Evolutionary conservation across 2,329 filamentous ascomycete species (phyloP), one percentile per base, ranked within the genome.

Genomic region (Hymenoscyphus linearis): DNA sequence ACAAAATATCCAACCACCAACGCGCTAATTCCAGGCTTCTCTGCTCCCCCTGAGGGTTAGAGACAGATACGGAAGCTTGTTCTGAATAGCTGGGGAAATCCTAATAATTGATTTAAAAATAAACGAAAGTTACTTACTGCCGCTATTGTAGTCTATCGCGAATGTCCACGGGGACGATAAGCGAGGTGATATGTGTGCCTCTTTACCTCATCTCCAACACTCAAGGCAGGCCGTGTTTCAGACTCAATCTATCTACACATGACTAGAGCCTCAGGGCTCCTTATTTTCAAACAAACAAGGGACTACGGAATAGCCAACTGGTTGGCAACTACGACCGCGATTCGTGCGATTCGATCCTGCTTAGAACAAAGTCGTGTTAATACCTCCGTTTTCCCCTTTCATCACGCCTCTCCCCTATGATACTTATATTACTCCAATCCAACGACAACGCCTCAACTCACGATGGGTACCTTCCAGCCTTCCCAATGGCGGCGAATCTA

Each of bases 401-500:
- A 9, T 10, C 40, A 44, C 16, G n/a, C 18, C 40, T 3, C 7
- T 22, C n/a, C 18, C n/a, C 16, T n/a, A 18, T 12, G 4, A 18
- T 18, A n/a, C 16, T 44, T 44, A n/a, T n/a, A 44, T 7, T n/a
- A 44, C 5, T 22, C 16, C n/a, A n/a, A 6, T 7, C 18, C 2
- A n/a, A 44, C 40, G 18, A 18, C 40, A 31, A 9, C 18, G 18
- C 18, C 40, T 44, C 12, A 52, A 1, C 44, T 18, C 31, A 54
- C 57, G n/a, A 66, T 66, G 65, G 55, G 35, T 18, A 50, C 58
- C 22, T 64, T 61, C 3, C 63, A 64, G 26, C 60, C 35, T 22
- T 59, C 64, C 22, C 56, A 57, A 63, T 67, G 60, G 64, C 64
- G 59, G 26, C 63, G 67, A 36, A 69, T 70, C 31, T 68, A 65